Conservation (phyloP, 176 grass and related monocot species). For the Luzula sylvatica region DNA sequence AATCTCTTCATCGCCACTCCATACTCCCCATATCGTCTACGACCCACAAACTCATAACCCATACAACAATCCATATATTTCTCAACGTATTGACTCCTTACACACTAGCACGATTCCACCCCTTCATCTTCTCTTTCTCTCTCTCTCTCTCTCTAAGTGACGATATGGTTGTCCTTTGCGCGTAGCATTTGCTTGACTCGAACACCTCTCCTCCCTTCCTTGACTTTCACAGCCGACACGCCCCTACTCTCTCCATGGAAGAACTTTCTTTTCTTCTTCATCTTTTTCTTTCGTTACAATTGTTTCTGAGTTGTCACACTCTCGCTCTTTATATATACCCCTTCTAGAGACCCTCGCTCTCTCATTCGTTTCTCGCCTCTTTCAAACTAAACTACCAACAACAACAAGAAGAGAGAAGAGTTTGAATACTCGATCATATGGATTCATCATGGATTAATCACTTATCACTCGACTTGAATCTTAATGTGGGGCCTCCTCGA, state of each 20-base stretch:
- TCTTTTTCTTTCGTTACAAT: not conserved
- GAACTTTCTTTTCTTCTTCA: conserved; percentile 15
- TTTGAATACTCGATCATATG: not conserved
- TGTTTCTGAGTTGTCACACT: too few relatives aligned
- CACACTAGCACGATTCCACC: too few relatives aligned
- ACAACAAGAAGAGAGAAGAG: not conserved
- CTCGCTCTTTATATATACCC: conserved; percentile 16
- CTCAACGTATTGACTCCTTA: too few relatives aligned
- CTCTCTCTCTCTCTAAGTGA: not conserved
- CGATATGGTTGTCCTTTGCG: conserved; percentile 12
- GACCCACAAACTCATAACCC: too few relatives aligned
- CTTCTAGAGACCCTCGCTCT: not conserved
- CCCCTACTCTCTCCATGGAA: not conserved
- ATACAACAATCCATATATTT: too few relatives aligned
- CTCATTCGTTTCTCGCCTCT: conserved; percentile 8
- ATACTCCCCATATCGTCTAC: too few relatives aligned
- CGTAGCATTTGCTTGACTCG: conserved; percentile 26
- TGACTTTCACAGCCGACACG: conserved; percentile 21
- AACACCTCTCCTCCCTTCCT: conserved; percentile 2
- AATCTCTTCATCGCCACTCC: too few relatives aligned
- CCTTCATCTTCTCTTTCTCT: conserved; percentile 9
- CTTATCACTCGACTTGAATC: conserved; percentile 53
- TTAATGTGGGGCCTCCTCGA: conserved; percentile 41
- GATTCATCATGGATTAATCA: conserved; percentile 41
- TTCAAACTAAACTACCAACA: not conserved